These are phyloP conservation scores for Cladosporium phlei DNA, from an alignment of 2,329 filamentous ascomycete genomes.

Conservation along the genomic window DNA sequence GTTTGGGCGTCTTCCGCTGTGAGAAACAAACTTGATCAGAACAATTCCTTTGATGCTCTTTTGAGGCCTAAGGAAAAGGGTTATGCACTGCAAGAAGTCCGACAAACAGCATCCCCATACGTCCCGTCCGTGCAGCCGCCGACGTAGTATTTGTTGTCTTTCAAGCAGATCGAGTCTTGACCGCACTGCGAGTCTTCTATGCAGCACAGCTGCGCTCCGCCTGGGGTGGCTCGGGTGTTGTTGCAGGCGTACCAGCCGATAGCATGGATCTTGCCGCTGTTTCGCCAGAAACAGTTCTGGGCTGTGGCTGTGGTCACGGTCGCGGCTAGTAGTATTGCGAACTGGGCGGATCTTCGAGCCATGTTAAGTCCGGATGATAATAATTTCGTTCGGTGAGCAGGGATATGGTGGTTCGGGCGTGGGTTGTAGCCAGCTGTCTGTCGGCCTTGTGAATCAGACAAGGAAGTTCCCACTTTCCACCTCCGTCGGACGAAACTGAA, in stretches of 20 bases:
- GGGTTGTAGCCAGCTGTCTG: no score
- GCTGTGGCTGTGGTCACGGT: no score
- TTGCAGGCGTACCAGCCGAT: constrained; percentile 14
- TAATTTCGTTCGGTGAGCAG: no score
- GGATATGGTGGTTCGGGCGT: no score
- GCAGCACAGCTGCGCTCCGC: constrained; percentile 14
- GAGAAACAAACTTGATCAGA: neutral
- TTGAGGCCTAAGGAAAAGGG: neutral
- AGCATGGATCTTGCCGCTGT: constrained; percentile 4
- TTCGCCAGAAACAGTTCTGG: constrained; percentile 15
- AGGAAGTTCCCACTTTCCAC: no score
- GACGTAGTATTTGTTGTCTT: neutral
- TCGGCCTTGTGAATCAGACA: no score
- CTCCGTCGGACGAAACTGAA: no score
- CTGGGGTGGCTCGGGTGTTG: constrained; percentile 7
- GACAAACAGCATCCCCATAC: constrained; percentile 12
- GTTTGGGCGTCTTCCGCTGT: constrained; percentile 5
- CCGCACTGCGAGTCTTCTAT: constrained; percentile 11
- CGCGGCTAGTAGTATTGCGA: no score
- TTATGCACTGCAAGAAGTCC: constrained; percentile 11
- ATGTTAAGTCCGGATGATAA: no score
- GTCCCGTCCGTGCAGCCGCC: constrained; percentile 14
- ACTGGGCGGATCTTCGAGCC: no score
- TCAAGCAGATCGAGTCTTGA: constrained; percentile 9
- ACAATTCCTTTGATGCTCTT: neutral